Base-by-base conservation (phyloP, 1,139 yeast genomes). In the Saccharomyces hybrid region DNA sequence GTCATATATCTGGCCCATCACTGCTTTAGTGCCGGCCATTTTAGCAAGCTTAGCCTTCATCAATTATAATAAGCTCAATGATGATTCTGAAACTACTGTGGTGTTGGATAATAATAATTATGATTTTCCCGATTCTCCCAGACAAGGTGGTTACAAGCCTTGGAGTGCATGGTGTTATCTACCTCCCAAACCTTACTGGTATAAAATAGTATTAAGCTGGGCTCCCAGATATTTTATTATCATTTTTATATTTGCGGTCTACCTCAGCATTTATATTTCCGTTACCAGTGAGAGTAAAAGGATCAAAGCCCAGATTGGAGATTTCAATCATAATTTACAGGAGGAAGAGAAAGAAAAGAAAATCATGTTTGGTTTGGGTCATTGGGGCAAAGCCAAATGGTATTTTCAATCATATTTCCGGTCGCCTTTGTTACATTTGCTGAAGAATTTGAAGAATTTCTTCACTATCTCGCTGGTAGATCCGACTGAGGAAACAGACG, bases 81-180 rank as follows among this genome's bases (percentile, higher is more conserved):
- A 54, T 20, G 50, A 54, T 25, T 38, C 57, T 16, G 52, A 61
- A 2, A 61, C 65, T 2, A 56, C 62, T 3, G 59, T 67, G 1
- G 56, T 68, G 4, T 34, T 61, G 32, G 63, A 67, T 47, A 66
- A 68, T 51, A 61, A 64, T 50, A 58, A 59, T 27, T 61, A 54
- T 38, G 51, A 60, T 20, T 62, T 62, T 48, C 46, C 52, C 3
- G 58, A 57, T 46, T 57, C 61, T 47, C 68, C 70, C 4, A 63
- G 65, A 53, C 61, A 60, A 13, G 67, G 70, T 14, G 88, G 89
- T 0, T 87, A 85, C 65, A 69, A 72, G 38, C 81, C 87, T 16
- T 78, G 81, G 59, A 82, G 86, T 50, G 83, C 88, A 55, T 87
- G 93, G 91, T 85, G 96, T 67, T 89, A 86, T 67, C 73, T 90